These are phyloP conservation scores for Prunus fruticosa DNA, from an alignment of 306 rosid species.

Conservation along the genomic window DNA sequence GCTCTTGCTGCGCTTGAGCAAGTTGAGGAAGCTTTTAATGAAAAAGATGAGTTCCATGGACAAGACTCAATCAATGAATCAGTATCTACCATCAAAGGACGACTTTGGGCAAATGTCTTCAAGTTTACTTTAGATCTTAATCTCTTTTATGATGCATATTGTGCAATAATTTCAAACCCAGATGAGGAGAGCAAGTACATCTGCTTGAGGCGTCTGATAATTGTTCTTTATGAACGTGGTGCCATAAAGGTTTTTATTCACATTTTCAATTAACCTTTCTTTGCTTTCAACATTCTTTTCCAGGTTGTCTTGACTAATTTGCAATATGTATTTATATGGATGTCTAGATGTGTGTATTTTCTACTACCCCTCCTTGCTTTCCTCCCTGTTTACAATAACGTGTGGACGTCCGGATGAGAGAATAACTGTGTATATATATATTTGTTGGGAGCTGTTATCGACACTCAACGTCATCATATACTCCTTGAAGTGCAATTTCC, in stretches of 20 bases:
- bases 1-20: constrained; percentile 98
- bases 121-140: constrained; percentile 86
- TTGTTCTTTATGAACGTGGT: constrained; percentile 76
- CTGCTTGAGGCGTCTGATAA: constrained; percentile 89
- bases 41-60: constrained; percentile 32
- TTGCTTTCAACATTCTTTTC: constrained; percentile 3
- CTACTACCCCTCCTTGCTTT: too few relatives aligned
- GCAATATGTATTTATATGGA: neutral
- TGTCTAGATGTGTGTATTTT: too few relatives aligned
- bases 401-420: too few relatives aligned
- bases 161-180: constrained; percentile 95
- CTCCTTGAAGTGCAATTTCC: too few relatives aligned
- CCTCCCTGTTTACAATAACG: too few relatives aligned
- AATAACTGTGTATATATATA: too few relatives aligned
- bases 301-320: neutral
- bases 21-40: constrained; percentile 69
- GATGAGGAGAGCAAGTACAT: constrained; percentile 90
- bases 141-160: constrained; percentile 74
- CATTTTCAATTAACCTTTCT: constrained; percentile 11
- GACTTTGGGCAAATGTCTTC: constrained; percentile 93
- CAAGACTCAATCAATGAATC: constrained; percentile 53
- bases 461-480: too few relatives aligned
- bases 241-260: constrained; percentile 66
- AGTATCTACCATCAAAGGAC: constrained; percentile 64
- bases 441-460: too few relatives aligned